Conservation (phyloP, 768 basidiomycete genomes). For the Chalciporus pseudorubinellus region DNA sequence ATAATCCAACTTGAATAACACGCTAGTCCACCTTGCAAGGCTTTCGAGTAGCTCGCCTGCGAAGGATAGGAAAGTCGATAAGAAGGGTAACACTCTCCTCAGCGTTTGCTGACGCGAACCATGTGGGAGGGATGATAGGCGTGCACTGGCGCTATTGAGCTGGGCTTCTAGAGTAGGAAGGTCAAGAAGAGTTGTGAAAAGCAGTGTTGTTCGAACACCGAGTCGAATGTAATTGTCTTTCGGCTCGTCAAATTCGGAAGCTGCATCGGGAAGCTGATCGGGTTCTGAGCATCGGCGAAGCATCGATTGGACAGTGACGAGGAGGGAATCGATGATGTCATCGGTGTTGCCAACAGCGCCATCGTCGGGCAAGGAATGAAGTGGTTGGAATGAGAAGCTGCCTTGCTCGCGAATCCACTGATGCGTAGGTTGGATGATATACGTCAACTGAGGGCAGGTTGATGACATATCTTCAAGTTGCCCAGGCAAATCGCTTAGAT, state of each 20-base stretch:
- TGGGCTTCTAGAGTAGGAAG: slow-evolving; percentile 41
- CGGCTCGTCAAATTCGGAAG: slow-evolving; percentile 29
- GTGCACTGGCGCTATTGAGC: slow-evolving; percentile 39
- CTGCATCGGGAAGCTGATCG: not conserved
- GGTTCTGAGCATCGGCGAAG: slow-evolving; percentile 39
- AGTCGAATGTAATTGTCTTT: slow-evolving; percentile 52
- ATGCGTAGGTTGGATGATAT: slow-evolving; percentile 25
- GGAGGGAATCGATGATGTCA: slow-evolving; percentile 55
- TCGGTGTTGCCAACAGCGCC: slow-evolving; percentile 27
- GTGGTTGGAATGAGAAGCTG: slow-evolving; percentile 13
- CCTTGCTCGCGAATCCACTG: slow-evolving; percentile 34
- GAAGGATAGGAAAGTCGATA: slow-evolving; percentile 59
- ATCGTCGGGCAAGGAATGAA: not conserved
- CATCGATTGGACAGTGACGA: slow-evolving; percentile 65
- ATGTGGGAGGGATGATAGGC: slow-evolving; percentile 36
- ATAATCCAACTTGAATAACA: slow-evolving; percentile 82
- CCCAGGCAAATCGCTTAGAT: slow-evolving; percentile 21
- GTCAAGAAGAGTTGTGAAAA: slow-evolving; percentile 49
- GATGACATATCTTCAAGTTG: slow-evolving; percentile 26
- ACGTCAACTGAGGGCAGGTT: slow-evolving; percentile 28
- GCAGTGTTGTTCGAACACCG: slow-evolving; percentile 43
- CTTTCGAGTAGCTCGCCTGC: slow-evolving; percentile 54
- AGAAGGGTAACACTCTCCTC: slow-evolving; percentile 68
- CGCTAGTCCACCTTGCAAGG: slow-evolving; percentile 64
- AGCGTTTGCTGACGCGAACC: slow-evolving; percentile 35